Evolutionary conservation across 108 stramenopile species (phyloP).

Genomic region (Pseudonitzschia pungens): DNA sequence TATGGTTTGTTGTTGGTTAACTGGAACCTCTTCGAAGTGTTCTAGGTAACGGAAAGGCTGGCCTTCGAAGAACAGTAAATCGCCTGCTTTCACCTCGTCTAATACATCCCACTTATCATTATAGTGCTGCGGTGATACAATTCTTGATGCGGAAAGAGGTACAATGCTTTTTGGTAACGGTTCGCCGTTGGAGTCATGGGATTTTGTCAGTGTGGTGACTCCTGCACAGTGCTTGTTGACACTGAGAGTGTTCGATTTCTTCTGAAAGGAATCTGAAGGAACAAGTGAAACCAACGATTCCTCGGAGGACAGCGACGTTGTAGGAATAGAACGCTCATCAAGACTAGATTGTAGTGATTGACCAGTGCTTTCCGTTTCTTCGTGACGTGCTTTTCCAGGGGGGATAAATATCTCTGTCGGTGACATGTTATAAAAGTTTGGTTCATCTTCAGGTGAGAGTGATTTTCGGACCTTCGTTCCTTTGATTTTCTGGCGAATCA

Average conservation of each 20-base stretch:
- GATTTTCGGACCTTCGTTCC: conserved; percentile 59
- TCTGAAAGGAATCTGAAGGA: conserved; percentile 1
- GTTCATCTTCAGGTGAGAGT: conserved; percentile 47
- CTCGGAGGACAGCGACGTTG: conserved; percentile 7
- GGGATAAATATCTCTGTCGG: neutral
- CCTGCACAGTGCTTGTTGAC: neutral
- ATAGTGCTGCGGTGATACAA: conserved; percentile 11
- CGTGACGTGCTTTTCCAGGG: neutral
- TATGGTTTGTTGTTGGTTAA: neutral
- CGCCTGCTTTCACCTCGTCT: conserved; percentile 34
- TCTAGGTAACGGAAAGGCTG: conserved; percentile 64
- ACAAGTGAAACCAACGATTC: conserved; percentile 10
- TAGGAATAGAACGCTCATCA: neutral
- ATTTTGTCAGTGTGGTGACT: neutral
- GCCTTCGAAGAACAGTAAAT: conserved; percentile 61
- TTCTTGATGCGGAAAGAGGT: neutral
- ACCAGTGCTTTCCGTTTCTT: neutral
- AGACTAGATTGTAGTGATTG: neutral
- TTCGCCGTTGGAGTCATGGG: neutral
- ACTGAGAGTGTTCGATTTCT: neutral
- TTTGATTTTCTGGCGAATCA: conserved; percentile 69
- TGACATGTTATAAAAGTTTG: conserved; percentile 50
- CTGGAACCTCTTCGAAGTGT: conserved; percentile 28
- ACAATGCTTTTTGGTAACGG: neutral
- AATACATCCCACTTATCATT: neutral